Evolutionary conservation across 2,329 filamentous ascomycete species (phyloP), one percentile per base, ranked within the genome.

Genomic region (Ilyonectria mors-panacis): DNA sequence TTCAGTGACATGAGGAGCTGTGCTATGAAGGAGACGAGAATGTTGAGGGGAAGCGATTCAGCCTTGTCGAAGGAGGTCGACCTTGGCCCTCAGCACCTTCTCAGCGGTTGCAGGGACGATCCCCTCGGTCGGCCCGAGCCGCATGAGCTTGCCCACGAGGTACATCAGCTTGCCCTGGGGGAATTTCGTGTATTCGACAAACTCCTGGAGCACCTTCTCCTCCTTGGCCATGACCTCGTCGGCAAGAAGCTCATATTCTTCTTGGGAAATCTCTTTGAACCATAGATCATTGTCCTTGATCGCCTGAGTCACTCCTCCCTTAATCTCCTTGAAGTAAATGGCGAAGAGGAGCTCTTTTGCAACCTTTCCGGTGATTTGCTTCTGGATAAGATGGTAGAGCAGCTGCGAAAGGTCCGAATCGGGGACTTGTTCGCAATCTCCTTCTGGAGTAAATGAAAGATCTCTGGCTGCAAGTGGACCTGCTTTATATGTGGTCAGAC

Each of bases 121-220:
- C 30, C 85, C 81, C 75, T 88, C 86, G 50, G 87, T 84, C 3
- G 83, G 82, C 0, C 87, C 88, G 1, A 84, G 73, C 5, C 83
- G 81, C 80, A 90, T 85, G 85, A 90, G 87, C 77, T 85, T 87
- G 21, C 88, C 88, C 6, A 90, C 85, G 2, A 90, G 79, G 70
- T 85, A 89, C 87, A 89, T 89, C 51, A 90, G 82, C 78, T 89
- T 90, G 1, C 88, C 88, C 64, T 86, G 82, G 0, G 87, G 88
- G 65, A 85, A 87, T 57, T 80, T 81, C 44, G 80, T 80, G 59
- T 81, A 82, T 37, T 75, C 68, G 42, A 78, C 66, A 67, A 89
- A 88, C 70, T 85, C 82, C 50, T 72, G 75, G 61, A 89, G 67
- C 1, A 87, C 78, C 65, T 82, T 81, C 1, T 85, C 81, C 70